Percentiles rank a stretch among this genome's conserved stretches.
Evolutionary conservation across 2,329 filamentous ascomycete genomes (phyloP).

Genomic region (Iodosphaeria phyllophila): DNA sequence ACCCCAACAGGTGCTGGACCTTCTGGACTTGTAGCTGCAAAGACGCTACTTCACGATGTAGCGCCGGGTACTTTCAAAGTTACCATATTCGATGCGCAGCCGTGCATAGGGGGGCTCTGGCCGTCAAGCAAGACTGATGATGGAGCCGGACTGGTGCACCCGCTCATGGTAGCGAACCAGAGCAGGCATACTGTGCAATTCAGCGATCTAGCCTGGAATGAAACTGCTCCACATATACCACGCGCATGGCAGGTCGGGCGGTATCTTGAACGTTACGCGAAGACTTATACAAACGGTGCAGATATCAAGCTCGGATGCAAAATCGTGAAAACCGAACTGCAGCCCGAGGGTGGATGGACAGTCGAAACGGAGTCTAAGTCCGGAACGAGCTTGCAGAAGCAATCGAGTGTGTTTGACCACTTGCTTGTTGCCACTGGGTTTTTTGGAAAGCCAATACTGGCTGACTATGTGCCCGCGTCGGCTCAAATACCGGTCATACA

Average conservation of each 20-base stretch:
- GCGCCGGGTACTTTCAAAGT: conserved; percentile 40
- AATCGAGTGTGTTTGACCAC: conserved; percentile 44
- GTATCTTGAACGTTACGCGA: conserved; percentile 49
- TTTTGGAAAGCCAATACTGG: conserved; percentile 44
- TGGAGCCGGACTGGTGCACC: conserved; percentile 34
- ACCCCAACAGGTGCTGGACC: conserved; percentile 40
- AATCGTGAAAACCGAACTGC: conserved; percentile 21
- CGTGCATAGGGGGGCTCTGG: conserved; percentile 64
- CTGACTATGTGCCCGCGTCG: conserved; percentile 19
- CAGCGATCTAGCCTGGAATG: conserved; percentile 54
- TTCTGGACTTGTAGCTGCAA: conserved; percentile 50
- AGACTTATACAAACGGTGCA: conserved; percentile 30
- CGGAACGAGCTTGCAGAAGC: too few species aligned
- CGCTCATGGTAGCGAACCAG: conserved; percentile 55
- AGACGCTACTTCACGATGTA: conserved; percentile 47
- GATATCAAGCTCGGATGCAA: conserved; percentile 29
- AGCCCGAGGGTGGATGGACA: conserved; percentile 18
- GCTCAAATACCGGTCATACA: conserved; percentile 37
- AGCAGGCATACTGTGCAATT: conserved; percentile 60
- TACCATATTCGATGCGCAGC: conserved; percentile 48
- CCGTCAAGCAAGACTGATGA: conserved; percentile 33
- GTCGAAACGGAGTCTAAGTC: conserved; percentile 17
- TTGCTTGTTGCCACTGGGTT: conserved; percentile 59
- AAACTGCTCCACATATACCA: conserved; percentile 44
- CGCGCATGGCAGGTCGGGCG: conserved; percentile 58